Conservation (phyloP, 2,329 filamentous ascomycete species). For the Madurella mycetomatis region DNA sequence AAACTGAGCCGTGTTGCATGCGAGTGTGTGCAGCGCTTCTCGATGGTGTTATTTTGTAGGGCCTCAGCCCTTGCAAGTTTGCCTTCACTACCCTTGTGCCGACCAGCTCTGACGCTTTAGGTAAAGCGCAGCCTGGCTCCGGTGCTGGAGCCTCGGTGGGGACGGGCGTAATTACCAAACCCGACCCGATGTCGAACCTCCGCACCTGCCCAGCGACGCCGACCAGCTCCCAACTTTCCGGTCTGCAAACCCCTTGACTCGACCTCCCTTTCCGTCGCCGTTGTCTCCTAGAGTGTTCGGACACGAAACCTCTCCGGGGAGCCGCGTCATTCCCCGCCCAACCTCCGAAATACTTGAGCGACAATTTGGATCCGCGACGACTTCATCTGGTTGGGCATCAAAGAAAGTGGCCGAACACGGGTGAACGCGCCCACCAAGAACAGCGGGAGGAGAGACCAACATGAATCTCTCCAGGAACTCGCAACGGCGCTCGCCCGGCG, state of each 20-base stretch:
- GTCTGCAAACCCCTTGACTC: too few species aligned
- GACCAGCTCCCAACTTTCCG: too few species aligned
- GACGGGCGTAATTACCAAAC: constrained; percentile 11
- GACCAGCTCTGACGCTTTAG: neutral
- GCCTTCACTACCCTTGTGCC: neutral
- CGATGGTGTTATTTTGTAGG: constrained; percentile 2
- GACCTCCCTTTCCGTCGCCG: too few species aligned
- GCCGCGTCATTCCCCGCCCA: constrained; percentile 1
- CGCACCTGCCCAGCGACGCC: neutral
- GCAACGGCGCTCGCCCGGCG: constrained; percentile 60
- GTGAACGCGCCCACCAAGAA: neutral
- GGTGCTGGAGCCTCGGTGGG: constrained; percentile 16
- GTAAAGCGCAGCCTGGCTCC: constrained; percentile 9
- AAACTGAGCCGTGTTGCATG: too few species aligned
- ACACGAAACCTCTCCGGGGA: neutral
- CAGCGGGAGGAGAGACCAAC: neutral
- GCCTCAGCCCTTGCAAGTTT: neutral
- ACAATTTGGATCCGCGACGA: neutral
- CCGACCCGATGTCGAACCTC: constrained; percentile 4
- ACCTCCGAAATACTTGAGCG: constrained; percentile 1
- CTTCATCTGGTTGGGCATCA: constrained; percentile 9
- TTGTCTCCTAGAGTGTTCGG: too few species aligned
- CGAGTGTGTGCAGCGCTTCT: neutral
- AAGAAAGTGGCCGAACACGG: constrained; percentile 1
- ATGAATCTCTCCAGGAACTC: constrained; percentile 32